These are phyloP conservation scores for Diplodia sapinea DNA, from an alignment of 2,329 filamentous ascomycete genomes.

Conservation along the genomic window DNA sequence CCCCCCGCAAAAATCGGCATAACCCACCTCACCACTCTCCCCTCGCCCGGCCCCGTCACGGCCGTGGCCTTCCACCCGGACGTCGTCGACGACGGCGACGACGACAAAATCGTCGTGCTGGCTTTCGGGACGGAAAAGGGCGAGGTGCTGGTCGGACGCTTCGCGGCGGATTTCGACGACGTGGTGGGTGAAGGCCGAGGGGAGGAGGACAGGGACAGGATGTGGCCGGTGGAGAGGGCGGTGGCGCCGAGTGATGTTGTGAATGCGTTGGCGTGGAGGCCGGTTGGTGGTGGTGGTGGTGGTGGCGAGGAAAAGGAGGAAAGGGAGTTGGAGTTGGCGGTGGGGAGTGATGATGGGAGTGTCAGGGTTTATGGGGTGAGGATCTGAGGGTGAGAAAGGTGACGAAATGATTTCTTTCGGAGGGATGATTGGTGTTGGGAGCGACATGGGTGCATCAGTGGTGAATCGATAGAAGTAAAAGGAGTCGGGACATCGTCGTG, in stretches of 20 bases:
- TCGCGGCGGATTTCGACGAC: slow-evolving; percentile 33
- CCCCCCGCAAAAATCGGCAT: neutral
- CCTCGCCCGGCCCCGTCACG: slow-evolving; percentile 41
- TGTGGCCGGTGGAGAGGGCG: slow-evolving; percentile 34
- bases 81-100: neutral
- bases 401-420: too few relatives aligned
- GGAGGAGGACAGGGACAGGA: slow-evolving; percentile 31
- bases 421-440: too few relatives aligned
- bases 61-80: slow-evolving; percentile 40
- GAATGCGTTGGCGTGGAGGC: slow-evolving; percentile 45
- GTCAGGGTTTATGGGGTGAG: slow-evolving; percentile 42
- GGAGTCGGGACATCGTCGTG: neutral
- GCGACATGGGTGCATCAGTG: too few relatives aligned
- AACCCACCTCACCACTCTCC: slow-evolving; percentile 37
- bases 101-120: slow-evolving; percentile 34
- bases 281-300: slow-evolving; percentile 25
- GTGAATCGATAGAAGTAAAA: too few relatives aligned
- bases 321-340: slow-evolving; percentile 42
- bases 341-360: slow-evolving; percentile 51
- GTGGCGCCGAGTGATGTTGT: slow-evolving; percentile 40
- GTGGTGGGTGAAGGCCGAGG: slow-evolving; percentile 29
- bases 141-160: slow-evolving; percentile 32
- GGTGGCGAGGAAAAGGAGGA: neutral
- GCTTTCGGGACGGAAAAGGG: slow-evolving; percentile 46
- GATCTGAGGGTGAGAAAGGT: neutral